Percentiles rank a stretch among this genome's conserved stretches.
These are phyloP conservation scores for Chaetomium sp. DNA, from an alignment of 2,329 filamentous ascomycete species.

Conservation along the genomic window DNA sequence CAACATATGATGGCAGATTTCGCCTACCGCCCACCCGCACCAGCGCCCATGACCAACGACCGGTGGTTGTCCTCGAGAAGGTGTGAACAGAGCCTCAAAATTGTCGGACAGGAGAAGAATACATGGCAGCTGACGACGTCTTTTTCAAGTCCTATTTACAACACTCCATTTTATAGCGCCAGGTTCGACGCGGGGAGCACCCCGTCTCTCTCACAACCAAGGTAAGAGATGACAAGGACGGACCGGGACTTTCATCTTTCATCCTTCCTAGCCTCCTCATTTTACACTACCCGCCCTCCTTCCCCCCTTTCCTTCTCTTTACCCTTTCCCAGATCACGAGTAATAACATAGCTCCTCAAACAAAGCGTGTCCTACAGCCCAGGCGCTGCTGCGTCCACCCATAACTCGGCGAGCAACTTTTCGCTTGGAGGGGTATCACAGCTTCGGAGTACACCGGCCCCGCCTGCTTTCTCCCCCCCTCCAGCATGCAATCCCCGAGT, in stretches of 20 bases:
- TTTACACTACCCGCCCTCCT: too few species aligned
- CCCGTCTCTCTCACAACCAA: constrained; percentile 25
- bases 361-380: constrained; percentile 40
- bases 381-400: constrained; percentile 29
- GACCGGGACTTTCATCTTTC: constrained; percentile 11
- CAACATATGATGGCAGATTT: constrained; percentile 34
- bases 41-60: constrained; percentile 40
- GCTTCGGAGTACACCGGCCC: constrained; percentile 31
- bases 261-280: not conserved
- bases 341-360: constrained; percentile 21
- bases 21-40: constrained; percentile 41
- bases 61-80: constrained; percentile 47
- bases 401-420: constrained; percentile 30
- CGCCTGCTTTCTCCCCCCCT: constrained; percentile 35
- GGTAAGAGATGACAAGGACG: constrained; percentile 26
- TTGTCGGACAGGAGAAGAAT: constrained; percentile 14
- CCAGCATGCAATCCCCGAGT: constrained; percentile 38
- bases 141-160: constrained; percentile 30
- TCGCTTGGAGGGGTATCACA: constrained; percentile 32
- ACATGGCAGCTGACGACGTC: constrained; percentile 18
- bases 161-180: constrained; percentile 28
- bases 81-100: constrained; percentile 35
- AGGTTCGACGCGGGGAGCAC: constrained; percentile 29
- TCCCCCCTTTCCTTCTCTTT: too few species aligned
- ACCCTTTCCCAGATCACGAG: constrained; percentile 15